Conservation (phyloP, 768 basidiomycete genomes). For the Mycena albidolilacea region DNA sequence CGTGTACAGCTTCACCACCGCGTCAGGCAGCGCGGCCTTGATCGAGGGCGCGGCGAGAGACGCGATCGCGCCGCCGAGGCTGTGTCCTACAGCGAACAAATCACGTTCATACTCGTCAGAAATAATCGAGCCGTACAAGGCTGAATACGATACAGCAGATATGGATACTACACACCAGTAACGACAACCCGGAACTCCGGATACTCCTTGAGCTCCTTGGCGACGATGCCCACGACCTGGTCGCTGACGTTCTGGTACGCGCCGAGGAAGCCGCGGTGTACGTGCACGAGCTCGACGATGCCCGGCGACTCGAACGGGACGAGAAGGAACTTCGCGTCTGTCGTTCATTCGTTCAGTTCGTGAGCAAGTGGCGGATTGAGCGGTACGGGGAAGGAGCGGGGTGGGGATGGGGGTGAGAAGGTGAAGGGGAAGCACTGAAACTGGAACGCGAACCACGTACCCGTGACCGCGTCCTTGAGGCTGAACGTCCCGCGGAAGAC, state of each 20-base stretch:
- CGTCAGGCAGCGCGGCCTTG: constrained; percentile 32
- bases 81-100: constrained; percentile 32
- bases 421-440: too few relatives aligned
- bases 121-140: too few relatives aligned
- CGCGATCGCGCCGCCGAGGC: constrained; percentile 44
- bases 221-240: constrained; percentile 5
- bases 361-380: too few relatives aligned
- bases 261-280: constrained; percentile 21
- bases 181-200: constrained; percentile 36
- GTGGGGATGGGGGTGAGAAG: too few relatives aligned
- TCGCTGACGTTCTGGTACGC: constrained; percentile 24
- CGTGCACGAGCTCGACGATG: not conserved
- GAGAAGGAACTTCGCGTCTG: not conserved
- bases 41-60: constrained; percentile 42
- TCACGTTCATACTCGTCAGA: too few relatives aligned
- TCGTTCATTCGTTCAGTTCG: too few relatives aligned
- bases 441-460: not conserved
- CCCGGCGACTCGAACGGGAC: constrained; percentile 10
- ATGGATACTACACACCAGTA: constrained; percentile 21
- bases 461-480: constrained; percentile 10
- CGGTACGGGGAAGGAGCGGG: too few relatives aligned
- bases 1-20: constrained; percentile 7
- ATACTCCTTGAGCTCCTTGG: not conserved
- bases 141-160: not conserved
- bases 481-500: constrained; percentile 42